These are phyloP conservation scores for Trametes polyzona DNA, from an alignment of 1,284 basidiomycete genomes.

Conservation along the genomic window DNA sequence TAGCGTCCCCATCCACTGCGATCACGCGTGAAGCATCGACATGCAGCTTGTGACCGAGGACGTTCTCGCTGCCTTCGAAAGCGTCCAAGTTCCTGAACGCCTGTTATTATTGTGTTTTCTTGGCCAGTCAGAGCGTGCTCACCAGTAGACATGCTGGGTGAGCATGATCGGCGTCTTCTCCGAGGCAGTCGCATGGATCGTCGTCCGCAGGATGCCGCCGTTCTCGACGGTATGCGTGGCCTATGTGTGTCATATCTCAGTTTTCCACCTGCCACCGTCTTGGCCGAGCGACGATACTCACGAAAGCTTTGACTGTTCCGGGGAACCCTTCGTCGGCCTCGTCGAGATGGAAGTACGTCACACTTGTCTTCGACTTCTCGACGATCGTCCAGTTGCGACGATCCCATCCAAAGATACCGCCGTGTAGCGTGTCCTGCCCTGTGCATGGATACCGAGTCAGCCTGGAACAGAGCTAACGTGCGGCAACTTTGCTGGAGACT, in stretches of 20 bases:
- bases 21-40: constrained; percentile 49
- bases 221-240: constrained; percentile 54
- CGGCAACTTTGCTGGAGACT: too few relatives aligned
- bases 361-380: constrained; percentile 43
- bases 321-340: constrained; percentile 58
- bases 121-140: too few relatives aligned
- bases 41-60: constrained; percentile 49
- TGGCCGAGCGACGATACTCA: constrained; percentile 29
- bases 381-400: constrained; percentile 59
- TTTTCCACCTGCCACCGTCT: too few relatives aligned
- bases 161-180: constrained; percentile 63
- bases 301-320: constrained; percentile 51
- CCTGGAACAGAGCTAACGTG: too few relatives aligned
- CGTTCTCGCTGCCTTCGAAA: constrained; percentile 50
- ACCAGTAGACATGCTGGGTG: constrained; percentile 61
- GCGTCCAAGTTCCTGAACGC: constrained; percentile 55
- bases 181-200: constrained; percentile 50
- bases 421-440: constrained; percentile 53
- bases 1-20: constrained; percentile 47
- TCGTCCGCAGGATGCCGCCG: constrained; percentile 49
- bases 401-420: constrained; percentile 58
- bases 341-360: constrained; percentile 56
- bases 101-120: too few relatives aligned
- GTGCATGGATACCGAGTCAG: too few relatives aligned
- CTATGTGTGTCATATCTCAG: too few relatives aligned